Percentiles rank a stretch among this genome's conserved stretches.
These are phyloP conservation scores for Globisporangium megalacanthum DNA, from an alignment of 352 stramenopile species.

Conservation along the genomic window DNA sequence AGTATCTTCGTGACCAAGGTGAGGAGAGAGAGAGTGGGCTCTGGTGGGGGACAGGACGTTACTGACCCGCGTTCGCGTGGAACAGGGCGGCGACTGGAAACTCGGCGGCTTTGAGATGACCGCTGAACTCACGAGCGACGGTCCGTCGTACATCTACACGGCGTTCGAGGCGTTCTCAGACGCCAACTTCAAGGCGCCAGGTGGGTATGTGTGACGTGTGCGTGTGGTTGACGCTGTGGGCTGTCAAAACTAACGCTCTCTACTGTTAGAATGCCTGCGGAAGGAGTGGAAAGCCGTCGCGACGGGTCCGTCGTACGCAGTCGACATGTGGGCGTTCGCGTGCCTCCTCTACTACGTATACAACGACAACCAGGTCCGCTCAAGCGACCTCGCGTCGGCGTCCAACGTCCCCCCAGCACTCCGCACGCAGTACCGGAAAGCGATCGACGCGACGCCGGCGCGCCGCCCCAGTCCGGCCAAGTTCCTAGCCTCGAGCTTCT, in stretches of 20 bases:
- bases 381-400: conserved; percentile 46
- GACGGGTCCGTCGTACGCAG: conserved; percentile 37
- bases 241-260: not conserved
- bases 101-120: conserved; percentile 91
- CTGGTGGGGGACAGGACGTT: not conserved
- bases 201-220: conserved; percentile 27
- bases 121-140: conserved; percentile 77
- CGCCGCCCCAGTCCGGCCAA: conserved; percentile 81
- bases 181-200: conserved; percentile 72
- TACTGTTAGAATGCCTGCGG: conserved; percentile 62
- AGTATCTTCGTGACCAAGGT: conserved; percentile 94
- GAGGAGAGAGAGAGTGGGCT: not conserved
- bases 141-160: conserved; percentile 73
- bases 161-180: conserved; percentile 81
- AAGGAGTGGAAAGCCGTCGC: conserved; percentile 67
- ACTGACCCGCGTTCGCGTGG: not conserved
- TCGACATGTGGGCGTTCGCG: conserved; percentile 78
- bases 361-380: conserved; percentile 60
- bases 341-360: conserved; percentile 77
- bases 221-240: not conserved
- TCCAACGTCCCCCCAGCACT: conserved; percentile 66
- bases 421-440: conserved; percentile 71
- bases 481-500: conserved; percentile 86
- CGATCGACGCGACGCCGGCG: conserved; percentile 59
- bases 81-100: conserved; percentile 92